Base-by-base conservation (phyloP, 2,329 filamentous ascomycete genomes). In the Bipolaris gigantea region DNA sequence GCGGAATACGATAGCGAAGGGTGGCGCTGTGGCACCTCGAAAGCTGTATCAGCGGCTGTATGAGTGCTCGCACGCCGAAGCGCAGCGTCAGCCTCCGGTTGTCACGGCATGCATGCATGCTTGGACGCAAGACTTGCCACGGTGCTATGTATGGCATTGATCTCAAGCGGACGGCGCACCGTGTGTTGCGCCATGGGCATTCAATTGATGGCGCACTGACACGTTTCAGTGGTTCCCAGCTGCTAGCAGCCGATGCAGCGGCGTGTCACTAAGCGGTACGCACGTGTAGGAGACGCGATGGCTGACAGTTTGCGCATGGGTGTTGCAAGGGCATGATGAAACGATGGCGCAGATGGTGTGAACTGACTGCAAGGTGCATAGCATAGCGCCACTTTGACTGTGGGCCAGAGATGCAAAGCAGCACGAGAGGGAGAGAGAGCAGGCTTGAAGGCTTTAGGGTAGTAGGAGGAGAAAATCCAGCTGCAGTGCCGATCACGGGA, bases 401-500 rank as follows among this genome's bases (percentile, higher is more conserved):
- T 11, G 27, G 10, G 27, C 32, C 32, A 34, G 21, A 34, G 10
- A 45, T 34, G 32, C 34, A 25, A 35, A n/a, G 23, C 5, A n/a
- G 25, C 27, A 18, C 21, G 38, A 44, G 10, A 47, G 15, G 18
- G n/a, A 36, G 25, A 36, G 25, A 16, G 30, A 16, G 30, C 7
- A 13, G 19, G 16, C 18, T 34, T n/a, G 16, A 38, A 44, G 18
- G n/a, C 15, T 19, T 19, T 40, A 13, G 15, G 38, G 21, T 23
- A 30, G 11, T 30, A 40, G 19, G 50, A 27, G 44, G 34, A 36
- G 33, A 13, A 13, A 39, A 45, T 23, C 27, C 8, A 36, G 38
- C 41, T 55, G 49, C 27, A 51, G 33, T 44, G 60, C 41, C 56
- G 57, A 62, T 62, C 57, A 57, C 56, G 60, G 60, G 58, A 60